These are phyloP conservation scores for Phytophthora foliorum DNA, from an alignment of 352 stramenopile species.

Conservation along the genomic window DNA sequence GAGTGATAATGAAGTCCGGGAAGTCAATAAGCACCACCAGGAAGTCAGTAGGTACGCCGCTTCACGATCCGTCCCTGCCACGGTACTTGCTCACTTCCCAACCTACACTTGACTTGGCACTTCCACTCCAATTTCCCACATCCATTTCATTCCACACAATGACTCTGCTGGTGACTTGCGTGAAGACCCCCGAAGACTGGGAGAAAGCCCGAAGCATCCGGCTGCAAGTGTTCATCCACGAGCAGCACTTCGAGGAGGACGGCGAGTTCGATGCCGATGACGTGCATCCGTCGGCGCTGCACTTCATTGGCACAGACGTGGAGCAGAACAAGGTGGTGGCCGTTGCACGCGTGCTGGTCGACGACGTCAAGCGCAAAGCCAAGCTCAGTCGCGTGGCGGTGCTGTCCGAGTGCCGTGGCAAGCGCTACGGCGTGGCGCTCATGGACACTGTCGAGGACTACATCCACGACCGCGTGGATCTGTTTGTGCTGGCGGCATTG, in stretches of 20 bases:
- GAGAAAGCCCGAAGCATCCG: constrained; percentile 52
- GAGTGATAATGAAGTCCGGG: constrained; percentile 1
- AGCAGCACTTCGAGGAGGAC: constrained; percentile 48
- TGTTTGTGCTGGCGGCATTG: constrained; percentile 51
- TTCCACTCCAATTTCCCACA: neutral
- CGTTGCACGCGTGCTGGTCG: constrained; percentile 50
- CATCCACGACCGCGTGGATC: constrained; percentile 40
- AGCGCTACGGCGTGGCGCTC: constrained; percentile 51
- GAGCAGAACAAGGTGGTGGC: constrained; percentile 64
- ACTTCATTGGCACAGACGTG: constrained; percentile 60
- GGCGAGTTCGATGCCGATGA: constrained; percentile 56
- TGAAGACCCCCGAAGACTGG: constrained; percentile 52
- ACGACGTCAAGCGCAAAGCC: constrained; percentile 43
- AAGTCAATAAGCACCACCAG: neutral
- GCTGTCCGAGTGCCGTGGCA: constrained; percentile 60
- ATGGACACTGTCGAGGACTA: constrained; percentile 53
- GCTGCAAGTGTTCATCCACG: constrained; percentile 57
- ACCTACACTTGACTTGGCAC: constrained; percentile 14
- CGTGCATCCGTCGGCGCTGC: constrained; percentile 45
- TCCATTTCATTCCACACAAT: constrained; percentile 14
- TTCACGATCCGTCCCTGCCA: constrained; percentile 31
- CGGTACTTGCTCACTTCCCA: constrained; percentile 31
- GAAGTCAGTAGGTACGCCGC: constrained; percentile 13
- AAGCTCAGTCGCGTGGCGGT: constrained; percentile 66
- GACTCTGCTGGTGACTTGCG: constrained; percentile 48